Percentiles rank a stretch among this genome's conserved stretches.
These are phyloP conservation scores for Scedosporium boydii DNA, from an alignment of 2,329 filamentous ascomycete genomes.

Conservation along the genomic window DNA sequence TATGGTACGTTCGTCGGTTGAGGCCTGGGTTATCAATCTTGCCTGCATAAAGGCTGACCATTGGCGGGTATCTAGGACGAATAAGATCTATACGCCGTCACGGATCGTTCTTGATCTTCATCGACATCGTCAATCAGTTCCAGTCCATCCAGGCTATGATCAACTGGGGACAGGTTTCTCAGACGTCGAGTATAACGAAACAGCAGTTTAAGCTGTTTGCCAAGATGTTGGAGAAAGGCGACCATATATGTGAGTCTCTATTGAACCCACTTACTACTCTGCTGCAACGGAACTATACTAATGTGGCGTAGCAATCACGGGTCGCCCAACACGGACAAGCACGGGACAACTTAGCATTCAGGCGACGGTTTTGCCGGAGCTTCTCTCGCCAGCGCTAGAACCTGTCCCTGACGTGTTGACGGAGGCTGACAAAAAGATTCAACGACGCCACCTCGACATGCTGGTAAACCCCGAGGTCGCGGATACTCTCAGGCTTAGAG, in stretches of 20 bases:
- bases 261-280: constrained; percentile 7
- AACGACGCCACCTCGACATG: constrained; percentile 78
- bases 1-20: constrained; percentile 14
- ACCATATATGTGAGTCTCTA: constrained; percentile 64
- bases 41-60: constrained; percentile 15
- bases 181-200: constrained; percentile 21
- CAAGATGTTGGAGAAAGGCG: constrained; percentile 65
- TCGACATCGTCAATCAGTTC: constrained; percentile 69
- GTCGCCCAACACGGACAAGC: constrained; percentile 57
- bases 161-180: constrained; percentile 43
- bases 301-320: constrained; percentile 50
- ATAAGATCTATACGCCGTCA: constrained; percentile 61
- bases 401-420: constrained; percentile 63
- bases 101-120: constrained; percentile 73
- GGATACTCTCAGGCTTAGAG: constrained; percentile 64
- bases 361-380: constrained; percentile 55
- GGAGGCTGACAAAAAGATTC: constrained; percentile 62
- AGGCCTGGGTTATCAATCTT: background rate
- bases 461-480: constrained; percentile 61
- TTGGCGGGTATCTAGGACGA: constrained; percentile 47
- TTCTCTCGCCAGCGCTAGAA: constrained; percentile 71
- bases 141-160: constrained; percentile 67
- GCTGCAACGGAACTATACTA: constrained; percentile 11
- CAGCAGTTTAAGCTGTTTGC: constrained; percentile 49
- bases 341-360: constrained; percentile 70